A percentile compares a stretch with the other conserved stretches of the same genome.
These are phyloP conservation scores for Odontarrhena argentea DNA, from an alignment of 345 rosid genomes.

Conservation along the genomic window DNA sequence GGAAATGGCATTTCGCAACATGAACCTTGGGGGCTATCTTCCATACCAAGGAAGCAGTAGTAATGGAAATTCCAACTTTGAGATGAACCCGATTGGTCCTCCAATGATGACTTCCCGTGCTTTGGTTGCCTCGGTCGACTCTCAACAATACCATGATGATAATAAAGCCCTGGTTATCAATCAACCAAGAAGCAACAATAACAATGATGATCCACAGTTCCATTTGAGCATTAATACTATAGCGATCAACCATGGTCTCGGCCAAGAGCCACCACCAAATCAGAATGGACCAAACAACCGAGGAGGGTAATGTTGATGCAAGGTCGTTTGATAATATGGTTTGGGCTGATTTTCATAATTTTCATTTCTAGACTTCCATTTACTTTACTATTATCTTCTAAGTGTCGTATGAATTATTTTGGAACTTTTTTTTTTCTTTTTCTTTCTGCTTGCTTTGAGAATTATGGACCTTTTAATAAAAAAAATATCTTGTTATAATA, in stretches of 20 bases:
- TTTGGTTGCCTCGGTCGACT: not conserved
- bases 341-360: not conserved
- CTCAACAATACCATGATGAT: not conserved
- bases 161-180: not conserved
- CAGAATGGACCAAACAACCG: not conserved
- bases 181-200: not conserved
- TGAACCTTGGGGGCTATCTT: not conserved
- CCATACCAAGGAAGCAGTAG: constrained; percentile 21
- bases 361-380: not conserved
- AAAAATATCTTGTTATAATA: not conserved
- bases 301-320: not conserved
- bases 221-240: not conserved
- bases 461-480: not conserved
- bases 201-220: not conserved
- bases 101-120: not conserved
- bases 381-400: not conserved
- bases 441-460: not conserved
- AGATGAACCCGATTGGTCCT: not conserved
- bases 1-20: not conserved
- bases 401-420: not conserved
- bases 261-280: constrained; percentile 8
- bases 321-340: not conserved
- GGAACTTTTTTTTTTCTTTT: not conserved
- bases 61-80: constrained; percentile 11
- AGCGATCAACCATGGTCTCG: not conserved